Evolutionary conservation across 1,284 basidiomycete species (phyloP).

Genomic region (Ganoderma sinense): DNA sequence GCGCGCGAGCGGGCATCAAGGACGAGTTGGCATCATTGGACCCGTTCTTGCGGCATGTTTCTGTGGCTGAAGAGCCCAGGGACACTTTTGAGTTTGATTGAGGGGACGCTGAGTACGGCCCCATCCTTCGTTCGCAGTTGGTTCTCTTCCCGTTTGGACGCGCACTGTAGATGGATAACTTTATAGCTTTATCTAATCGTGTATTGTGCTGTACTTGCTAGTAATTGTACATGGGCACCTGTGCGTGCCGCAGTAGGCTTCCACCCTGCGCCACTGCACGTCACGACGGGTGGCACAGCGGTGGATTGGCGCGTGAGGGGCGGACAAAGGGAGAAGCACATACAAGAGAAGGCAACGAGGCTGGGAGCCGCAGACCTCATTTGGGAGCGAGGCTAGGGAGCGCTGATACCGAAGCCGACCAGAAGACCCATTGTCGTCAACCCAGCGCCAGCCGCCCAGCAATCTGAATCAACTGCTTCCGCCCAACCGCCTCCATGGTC

Average conservation of each 20-base stretch:
- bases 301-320: not conserved
- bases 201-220: conserved; percentile 31
- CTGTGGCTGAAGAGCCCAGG: conserved; percentile 35
- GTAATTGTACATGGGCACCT: conserved; percentile 19
- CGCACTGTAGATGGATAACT: conserved; percentile 27
- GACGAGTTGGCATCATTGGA: conserved; percentile 84
- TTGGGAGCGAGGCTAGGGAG: conserved; percentile 13
- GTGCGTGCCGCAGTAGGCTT: not conserved
- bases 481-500: not conserved
- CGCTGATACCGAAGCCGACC: conserved; percentile 24
- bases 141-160: conserved; percentile 10
- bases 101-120: conserved; percentile 5
- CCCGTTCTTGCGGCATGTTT: conserved; percentile 72
- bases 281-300: not conserved
- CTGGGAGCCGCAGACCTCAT: conserved; percentile 20
- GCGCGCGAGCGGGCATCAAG: conserved; percentile 81
- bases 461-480: conserved; percentile 18
- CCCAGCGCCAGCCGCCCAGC: conserved; percentile 23
- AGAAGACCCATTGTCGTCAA: conserved; percentile 29
- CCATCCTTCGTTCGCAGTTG: conserved; percentile 4
- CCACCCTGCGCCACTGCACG: not conserved
- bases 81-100: conserved; percentile 35
- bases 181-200: conserved; percentile 38
- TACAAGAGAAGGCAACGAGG: conserved; percentile 6
- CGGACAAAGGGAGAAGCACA: conserved; percentile 23